Percentiles rank a stretch among this genome's conserved stretches.
These are phyloP conservation scores for Aristolochia californica DNA, from an alignment of 164 flowering plant genomes.

Conservation along the genomic window DNA sequence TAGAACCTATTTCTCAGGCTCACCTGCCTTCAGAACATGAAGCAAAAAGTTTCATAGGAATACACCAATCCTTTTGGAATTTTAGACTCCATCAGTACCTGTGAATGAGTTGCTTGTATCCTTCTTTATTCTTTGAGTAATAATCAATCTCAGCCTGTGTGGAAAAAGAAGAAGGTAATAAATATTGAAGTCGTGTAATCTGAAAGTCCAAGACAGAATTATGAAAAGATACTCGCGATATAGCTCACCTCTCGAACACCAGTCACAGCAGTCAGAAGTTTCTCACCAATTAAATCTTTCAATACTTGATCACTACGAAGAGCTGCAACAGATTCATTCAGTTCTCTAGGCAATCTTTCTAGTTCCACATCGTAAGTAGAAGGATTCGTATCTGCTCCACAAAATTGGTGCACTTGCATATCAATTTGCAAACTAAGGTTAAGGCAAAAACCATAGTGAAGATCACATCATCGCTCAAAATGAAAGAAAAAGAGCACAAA, in stretches of 20 bases:
- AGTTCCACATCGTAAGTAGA: slow-evolving; percentile 25
- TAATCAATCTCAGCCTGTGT: slow-evolving; percentile 71
- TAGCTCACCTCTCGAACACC: slow-evolving; percentile 75
- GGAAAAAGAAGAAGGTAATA: neutral
- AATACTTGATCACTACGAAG: slow-evolving; percentile 49
- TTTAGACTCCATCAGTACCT: slow-evolving; percentile 25
- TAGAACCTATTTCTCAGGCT: too few relatives aligned
- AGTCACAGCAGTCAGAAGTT: slow-evolving; percentile 53
- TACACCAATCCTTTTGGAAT: too few relatives aligned
- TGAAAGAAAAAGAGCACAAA: neutral
- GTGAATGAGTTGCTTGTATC: slow-evolving; percentile 74
- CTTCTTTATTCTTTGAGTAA: slow-evolving; percentile 55
- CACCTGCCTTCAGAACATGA: too few relatives aligned
- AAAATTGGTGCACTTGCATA: slow-evolving; percentile 2
- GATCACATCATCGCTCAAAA: neutral
- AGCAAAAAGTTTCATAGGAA: too few relatives aligned
- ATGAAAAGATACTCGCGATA: neutral
- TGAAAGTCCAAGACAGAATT: too few relatives aligned
- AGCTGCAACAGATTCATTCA: slow-evolving; percentile 69
- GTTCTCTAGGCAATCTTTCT: slow-evolving; percentile 56
- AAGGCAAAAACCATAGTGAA: neutral
- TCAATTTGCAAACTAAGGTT: neutral
- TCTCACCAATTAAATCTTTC: slow-evolving; percentile 57
- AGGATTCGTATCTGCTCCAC: slow-evolving; percentile 58
- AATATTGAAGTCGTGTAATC: neutral